These are phyloP conservation scores for Lentinus polychrous DNA, from an alignment of 1,284 basidiomycete genomes.

Conservation along the genomic window DNA sequence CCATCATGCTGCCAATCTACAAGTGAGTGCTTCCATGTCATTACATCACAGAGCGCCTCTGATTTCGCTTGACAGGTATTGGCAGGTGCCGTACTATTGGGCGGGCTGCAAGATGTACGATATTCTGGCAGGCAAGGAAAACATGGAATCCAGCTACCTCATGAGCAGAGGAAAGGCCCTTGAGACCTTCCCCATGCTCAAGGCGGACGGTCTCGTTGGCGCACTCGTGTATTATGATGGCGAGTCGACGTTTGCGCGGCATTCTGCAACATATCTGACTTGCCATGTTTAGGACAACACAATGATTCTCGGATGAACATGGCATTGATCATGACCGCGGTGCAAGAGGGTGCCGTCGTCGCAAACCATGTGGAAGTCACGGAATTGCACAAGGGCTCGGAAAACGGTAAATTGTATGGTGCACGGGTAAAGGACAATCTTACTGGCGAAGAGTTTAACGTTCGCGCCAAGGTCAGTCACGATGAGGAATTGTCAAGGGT, in stretches of 20 bases:
- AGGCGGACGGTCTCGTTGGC: conserved; percentile 87
- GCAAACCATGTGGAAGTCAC: conserved; percentile 91
- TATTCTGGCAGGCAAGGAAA: conserved; percentile 89
- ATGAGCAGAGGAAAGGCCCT: conserved; percentile 92
- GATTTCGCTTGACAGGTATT: conserved; percentile 52
- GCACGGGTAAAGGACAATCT: conserved; percentile 79
- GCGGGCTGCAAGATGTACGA: conserved; percentile 97
- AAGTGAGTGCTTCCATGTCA: conserved; percentile 41
- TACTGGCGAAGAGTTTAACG: conserved; percentile 78
- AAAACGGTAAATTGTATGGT: conserved; percentile 65
- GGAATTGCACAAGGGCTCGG: conserved; percentile 62
- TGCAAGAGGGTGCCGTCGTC: conserved; percentile 85
- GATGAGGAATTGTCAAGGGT: too few species aligned
- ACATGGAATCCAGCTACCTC: conserved; percentile 94
- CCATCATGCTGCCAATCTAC: conserved; percentile 92
- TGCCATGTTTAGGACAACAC: conserved; percentile 74
- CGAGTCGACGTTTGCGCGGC: conserved; percentile 23
- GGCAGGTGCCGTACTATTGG: conserved; percentile 97
- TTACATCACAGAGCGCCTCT: neutral
- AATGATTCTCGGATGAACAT: conserved; percentile 99
- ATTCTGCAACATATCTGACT: neutral
- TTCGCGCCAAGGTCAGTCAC: conserved; percentile 68
- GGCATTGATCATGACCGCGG: conserved; percentile 89
- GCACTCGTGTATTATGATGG: conserved; percentile 98
- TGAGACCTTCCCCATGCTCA: conserved; percentile 95